These are phyloP conservation scores for Juglanconis oblonga DNA, from an alignment of 2,329 filamentous ascomycete genomes.

Conservation along the genomic window DNA sequence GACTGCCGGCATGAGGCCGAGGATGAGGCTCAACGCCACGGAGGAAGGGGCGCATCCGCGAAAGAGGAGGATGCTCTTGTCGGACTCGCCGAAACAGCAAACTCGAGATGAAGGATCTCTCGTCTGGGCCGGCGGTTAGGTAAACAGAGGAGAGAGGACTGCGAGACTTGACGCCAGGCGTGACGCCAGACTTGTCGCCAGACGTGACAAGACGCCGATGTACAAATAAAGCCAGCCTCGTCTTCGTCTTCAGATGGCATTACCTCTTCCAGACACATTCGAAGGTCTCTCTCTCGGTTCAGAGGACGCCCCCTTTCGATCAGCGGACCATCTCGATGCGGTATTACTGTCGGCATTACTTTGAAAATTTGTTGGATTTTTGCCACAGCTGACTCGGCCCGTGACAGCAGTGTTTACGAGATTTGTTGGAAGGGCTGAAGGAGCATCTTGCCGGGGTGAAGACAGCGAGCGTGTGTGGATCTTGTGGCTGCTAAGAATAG, in stretches of 20 bases:
- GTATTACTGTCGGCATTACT: too few species aligned
- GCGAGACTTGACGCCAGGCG: too few species aligned
- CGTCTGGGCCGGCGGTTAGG: not conserved
- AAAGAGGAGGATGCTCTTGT: too few species aligned
- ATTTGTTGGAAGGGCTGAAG: too few species aligned
- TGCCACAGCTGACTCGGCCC: not conserved
- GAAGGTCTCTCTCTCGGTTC: too few species aligned
- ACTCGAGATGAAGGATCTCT: too few species aligned
- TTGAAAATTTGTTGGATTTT: too few species aligned
- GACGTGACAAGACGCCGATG: not conserved
- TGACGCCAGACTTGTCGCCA: not conserved
- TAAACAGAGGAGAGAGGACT: not conserved
- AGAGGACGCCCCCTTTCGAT: too few species aligned
- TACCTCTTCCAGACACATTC: too few species aligned
- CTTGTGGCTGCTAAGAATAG: slow-evolving; percentile 19
- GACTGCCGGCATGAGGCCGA: not conserved
- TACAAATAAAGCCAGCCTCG: slow-evolving; percentile 6
- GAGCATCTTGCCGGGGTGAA: not conserved
- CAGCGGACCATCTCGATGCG: too few species aligned
- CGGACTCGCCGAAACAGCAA: too few species aligned
- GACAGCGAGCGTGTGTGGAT: slow-evolving; percentile 1
- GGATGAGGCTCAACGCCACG: not conserved
- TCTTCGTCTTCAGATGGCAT: too few species aligned
- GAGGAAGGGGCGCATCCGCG: not conserved
- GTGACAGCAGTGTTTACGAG: not conserved